Conservation (phyloP, 208 protist genomes). For the Leishmania gerbilli region DNA sequence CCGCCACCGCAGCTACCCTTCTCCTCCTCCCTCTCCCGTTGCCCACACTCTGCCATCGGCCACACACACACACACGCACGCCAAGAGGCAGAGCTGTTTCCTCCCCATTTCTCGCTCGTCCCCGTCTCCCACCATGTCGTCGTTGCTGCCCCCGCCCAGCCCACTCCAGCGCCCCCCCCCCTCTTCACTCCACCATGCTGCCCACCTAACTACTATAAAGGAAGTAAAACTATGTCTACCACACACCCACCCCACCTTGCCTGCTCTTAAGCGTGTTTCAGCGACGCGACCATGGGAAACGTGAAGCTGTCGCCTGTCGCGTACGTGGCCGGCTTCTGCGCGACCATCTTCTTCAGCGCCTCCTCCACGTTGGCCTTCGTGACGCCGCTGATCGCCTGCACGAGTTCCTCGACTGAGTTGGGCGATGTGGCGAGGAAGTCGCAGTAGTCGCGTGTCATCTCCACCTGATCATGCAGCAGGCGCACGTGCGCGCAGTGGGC, state of each 20-base stretch:
- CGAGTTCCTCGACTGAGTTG: constrained; percentile 37
- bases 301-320: constrained; percentile 65
- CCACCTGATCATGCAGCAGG: constrained; percentile 51
- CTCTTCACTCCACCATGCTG: not conserved
- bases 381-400: constrained; percentile 55
- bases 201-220: not conserved
- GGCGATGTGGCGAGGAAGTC: constrained; percentile 82
- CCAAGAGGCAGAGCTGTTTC: not conserved
- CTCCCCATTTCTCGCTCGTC: not conserved
- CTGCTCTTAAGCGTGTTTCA: constrained; percentile 39
- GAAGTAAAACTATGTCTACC: not conserved
- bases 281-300: constrained; percentile 53
- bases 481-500: constrained; percentile 46
- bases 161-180: not conserved
- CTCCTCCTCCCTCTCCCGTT: not conserved
- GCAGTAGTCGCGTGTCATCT: constrained; percentile 77
- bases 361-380: constrained; percentile 61
- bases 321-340: constrained; percentile 57
- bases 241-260: not conserved
- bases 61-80: not conserved
- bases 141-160: no score
- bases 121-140: not conserved
- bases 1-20: not conserved
- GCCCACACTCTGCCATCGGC: not conserved
- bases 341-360: constrained; percentile 33